Conservation (phyloP, 2,329 filamentous ascomycete species). For the Nectriaceae sp. region DNA sequence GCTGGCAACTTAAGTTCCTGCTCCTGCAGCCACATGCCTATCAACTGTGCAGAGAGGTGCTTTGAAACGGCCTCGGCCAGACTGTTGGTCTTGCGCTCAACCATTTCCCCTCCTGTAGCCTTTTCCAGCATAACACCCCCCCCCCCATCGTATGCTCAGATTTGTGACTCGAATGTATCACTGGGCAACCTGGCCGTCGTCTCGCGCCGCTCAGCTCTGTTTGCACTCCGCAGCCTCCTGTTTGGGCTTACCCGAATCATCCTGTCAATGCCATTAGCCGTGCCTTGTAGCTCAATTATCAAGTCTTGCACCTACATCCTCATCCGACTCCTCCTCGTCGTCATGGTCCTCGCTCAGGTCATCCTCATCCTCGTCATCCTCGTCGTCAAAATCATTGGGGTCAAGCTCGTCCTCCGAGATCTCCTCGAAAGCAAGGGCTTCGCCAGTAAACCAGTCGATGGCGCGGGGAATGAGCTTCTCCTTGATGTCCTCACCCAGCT, state of each 20-base stretch:
- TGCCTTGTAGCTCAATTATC: not conserved
- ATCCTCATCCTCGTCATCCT: conserved; percentile 91
- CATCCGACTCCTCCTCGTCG: conserved; percentile 78
- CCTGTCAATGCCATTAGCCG: conserved; percentile 49
- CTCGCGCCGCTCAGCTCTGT: conserved; percentile 78
- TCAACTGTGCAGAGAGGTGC: conserved; percentile 29
- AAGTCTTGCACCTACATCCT: conserved; percentile 61
- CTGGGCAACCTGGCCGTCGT: too few relatives aligned
- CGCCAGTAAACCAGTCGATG: conserved; percentile 99
- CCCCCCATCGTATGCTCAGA: conserved; percentile 12
- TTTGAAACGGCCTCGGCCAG: conserved; percentile 28
- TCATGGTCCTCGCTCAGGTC: conserved; percentile 83
- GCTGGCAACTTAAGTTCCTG: conserved; percentile 21
- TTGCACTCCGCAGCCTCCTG: conserved; percentile 96
- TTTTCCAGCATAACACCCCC: conserved; percentile 9
- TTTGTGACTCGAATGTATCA: too few relatives aligned
- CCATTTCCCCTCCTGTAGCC: conserved; percentile 29
- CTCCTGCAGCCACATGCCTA: conserved; percentile 27
- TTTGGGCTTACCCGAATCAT: conserved; percentile 87
- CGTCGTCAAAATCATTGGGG: conserved; percentile 81
- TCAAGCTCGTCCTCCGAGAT: conserved; percentile 81
- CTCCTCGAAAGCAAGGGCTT: conserved; percentile 96
- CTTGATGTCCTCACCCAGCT: conserved; percentile 98
- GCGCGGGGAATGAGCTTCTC: conserved; percentile 98
- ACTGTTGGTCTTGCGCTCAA: conserved; percentile 27